Conservation (phyloP, 2,329 filamentous ascomycete genomes). For the Pestalotiopsis fici region DNA sequence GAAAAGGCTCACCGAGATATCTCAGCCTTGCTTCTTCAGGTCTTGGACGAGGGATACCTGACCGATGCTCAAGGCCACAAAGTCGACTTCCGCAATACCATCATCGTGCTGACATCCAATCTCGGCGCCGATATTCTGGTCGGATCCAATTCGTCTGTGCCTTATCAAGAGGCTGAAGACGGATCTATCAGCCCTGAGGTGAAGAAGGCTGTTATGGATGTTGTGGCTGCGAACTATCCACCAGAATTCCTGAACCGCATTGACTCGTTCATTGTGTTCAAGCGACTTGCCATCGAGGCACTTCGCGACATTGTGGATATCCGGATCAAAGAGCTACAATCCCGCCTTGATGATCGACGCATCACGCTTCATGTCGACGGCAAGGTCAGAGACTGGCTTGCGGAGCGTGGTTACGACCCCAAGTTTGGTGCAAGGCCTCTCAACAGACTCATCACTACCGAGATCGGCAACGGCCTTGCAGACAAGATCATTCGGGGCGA, state of each 20-base stretch:
- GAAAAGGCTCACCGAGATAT: conserved; percentile 98
- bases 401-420: conserved; percentile 86
- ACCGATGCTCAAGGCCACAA: conserved; percentile 96
- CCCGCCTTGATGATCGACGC: conserved; percentile 79
- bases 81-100: conserved; percentile 93
- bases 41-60: conserved; percentile 93
- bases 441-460: conserved; percentile 85
- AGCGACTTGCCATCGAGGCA: conserved; percentile 75
- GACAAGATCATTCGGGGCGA: conserved; percentile 90
- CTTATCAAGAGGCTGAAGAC: conserved; percentile 61
- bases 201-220: conserved; percentile 83
- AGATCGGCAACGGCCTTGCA: conserved; percentile 86
- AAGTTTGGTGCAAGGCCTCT: conserved; percentile 88
- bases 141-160: conserved; percentile 66
- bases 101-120: conserved; percentile 96
- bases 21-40: conserved; percentile 86
- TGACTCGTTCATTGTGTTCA: conserved; percentile 96
- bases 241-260: conserved; percentile 97
- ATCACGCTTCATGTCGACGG: conserved; percentile 74
- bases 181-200: conserved; percentile 74
- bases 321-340: conserved; percentile 80
- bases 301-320: conserved; percentile 94
- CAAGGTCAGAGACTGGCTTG: conserved; percentile 81
- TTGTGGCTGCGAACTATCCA: conserved; percentile 73
- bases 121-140: conserved; percentile 91